These are phyloP conservation scores for Saccharomycopsis fermentans DNA, from an alignment of 805 yeast genomes.

Conservation along the genomic window DNA sequence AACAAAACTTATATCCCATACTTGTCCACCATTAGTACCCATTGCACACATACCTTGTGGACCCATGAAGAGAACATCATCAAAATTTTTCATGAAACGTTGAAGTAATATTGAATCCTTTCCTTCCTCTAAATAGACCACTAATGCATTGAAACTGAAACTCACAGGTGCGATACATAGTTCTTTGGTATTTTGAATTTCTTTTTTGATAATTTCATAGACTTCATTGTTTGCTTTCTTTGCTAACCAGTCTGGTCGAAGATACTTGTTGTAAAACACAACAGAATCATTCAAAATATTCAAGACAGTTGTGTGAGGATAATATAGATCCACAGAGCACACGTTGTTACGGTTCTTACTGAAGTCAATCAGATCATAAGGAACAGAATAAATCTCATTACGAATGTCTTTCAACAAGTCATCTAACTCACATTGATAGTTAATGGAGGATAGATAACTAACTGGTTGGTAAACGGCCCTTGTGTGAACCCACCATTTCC, in stretches of 20 bases:
- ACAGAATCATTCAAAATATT: conserved; percentile 51
- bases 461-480: conserved; percentile 83
- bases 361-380: conserved; percentile 62
- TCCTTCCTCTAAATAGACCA: conserved; percentile 62
- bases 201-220: conserved; percentile 61
- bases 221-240: conserved; percentile 40
- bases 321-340: conserved; percentile 86
- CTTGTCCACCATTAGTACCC: conserved; percentile 98
- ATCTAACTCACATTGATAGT: conserved; percentile 46
- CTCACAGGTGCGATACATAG: conserved; percentile 91
- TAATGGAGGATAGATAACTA: conserved; percentile 63
- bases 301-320: conserved; percentile 73
- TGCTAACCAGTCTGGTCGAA: conserved; percentile 68
- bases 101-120: conserved; percentile 49
- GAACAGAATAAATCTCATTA: conserved; percentile 58
- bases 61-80: conserved; percentile 75
- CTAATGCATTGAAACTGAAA: conserved; percentile 74
- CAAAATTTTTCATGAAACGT: conserved; percentile 46
- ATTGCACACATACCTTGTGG: conserved; percentile 84
- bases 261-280: conserved; percentile 54
- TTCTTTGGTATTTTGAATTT: conserved; percentile 65
- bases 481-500: conserved; percentile 98
- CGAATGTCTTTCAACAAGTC: conserved; percentile 61
- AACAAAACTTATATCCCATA: conserved; percentile 92
- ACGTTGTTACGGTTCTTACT: conserved; percentile 66